phyloP scores from a whole-genome alignment of 495 filamentous ascomycete species.

The Hypomontagnella monticulosa region DNA sequence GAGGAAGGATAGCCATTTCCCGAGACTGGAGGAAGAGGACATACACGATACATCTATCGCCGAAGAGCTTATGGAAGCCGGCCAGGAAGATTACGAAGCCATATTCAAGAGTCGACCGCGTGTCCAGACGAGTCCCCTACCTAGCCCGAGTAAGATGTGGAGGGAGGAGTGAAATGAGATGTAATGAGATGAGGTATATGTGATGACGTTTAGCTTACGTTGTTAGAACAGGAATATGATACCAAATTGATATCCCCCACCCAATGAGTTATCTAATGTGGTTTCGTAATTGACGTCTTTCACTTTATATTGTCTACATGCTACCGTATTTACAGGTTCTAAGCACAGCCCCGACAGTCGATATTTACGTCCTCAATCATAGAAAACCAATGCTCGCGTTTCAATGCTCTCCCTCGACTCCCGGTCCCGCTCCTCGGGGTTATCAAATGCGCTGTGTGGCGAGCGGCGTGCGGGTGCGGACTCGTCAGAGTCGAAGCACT shows the following conservation, averaged over 20 bases:
- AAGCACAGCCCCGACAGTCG: neutral
- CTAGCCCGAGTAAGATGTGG: constrained; percentile 58
- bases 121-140: constrained; percentile 77
- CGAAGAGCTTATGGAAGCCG: constrained; percentile 47
- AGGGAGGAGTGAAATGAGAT: constrained; percentile 24
- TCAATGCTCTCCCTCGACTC: constrained; percentile 69
- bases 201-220: constrained; percentile 13
- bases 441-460: constrained; percentile 69
- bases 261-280: neutral
- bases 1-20: constrained; percentile 52
- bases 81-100: constrained; percentile 79
- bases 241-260: constrained; percentile 29
- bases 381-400: constrained; percentile 65
- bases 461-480: constrained; percentile 65
- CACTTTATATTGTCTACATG: neutral
- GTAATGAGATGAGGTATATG: neutral
- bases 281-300: neutral
- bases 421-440: constrained; percentile 56
- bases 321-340: neutral
- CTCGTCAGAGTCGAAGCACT: constrained; percentile 73
- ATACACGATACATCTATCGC: constrained; percentile 39
- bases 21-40: constrained; percentile 51
- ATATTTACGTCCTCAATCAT: constrained; percentile 22
- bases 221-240: constrained; percentile 20
- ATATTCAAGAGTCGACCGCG: constrained; percentile 88